These are phyloP conservation scores for Aspergillus fructus DNA, from an alignment of 2,329 filamentous ascomycete species.

Conservation along the genomic window DNA sequence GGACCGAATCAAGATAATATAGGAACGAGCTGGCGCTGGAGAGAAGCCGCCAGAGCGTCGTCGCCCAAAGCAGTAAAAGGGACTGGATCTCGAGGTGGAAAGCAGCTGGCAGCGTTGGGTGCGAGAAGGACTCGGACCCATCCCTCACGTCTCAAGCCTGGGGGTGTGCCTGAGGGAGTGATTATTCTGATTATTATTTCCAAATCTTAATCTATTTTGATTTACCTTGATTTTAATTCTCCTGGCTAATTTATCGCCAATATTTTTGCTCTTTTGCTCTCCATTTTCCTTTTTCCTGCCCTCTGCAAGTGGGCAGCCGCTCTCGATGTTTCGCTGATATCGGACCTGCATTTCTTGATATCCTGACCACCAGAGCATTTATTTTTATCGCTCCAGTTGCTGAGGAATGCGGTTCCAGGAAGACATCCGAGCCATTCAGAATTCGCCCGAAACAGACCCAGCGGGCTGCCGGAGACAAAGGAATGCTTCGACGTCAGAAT, in stretches of 20 bases:
- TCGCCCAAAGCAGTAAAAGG: not conserved
- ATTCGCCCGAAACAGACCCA: not conserved
- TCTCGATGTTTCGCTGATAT: not conserved
- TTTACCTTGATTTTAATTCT: constrained; percentile 14
- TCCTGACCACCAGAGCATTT: not conserved
- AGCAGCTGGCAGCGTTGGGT: not conserved
- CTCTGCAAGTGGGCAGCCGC: not conserved
- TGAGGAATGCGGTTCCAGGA: constrained; percentile 13
- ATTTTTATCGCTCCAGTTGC: constrained; percentile 8
- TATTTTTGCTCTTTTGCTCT: constrained; percentile 1
- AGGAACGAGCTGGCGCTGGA: not conserved
- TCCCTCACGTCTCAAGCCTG: constrained; percentile 8
- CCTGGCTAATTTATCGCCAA: constrained; percentile 11
- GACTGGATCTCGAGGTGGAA: not conserved
- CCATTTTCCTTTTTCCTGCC: constrained; percentile 5
- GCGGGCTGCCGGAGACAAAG: not conserved
- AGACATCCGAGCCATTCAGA: constrained; percentile 6
- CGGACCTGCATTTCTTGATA: constrained; percentile 7
- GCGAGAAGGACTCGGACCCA: not conserved
- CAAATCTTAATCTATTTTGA: constrained; percentile 6
- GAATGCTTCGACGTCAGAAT: constrained; percentile 20
- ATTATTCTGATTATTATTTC: constrained; percentile 4
- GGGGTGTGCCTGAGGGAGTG: not conserved
- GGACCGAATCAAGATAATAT: constrained; percentile 10
- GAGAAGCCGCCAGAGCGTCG: not conserved